Base-by-base conservation (phyloP, 148 eudicot genomes). In the Amaranthus palmeri region DNA sequence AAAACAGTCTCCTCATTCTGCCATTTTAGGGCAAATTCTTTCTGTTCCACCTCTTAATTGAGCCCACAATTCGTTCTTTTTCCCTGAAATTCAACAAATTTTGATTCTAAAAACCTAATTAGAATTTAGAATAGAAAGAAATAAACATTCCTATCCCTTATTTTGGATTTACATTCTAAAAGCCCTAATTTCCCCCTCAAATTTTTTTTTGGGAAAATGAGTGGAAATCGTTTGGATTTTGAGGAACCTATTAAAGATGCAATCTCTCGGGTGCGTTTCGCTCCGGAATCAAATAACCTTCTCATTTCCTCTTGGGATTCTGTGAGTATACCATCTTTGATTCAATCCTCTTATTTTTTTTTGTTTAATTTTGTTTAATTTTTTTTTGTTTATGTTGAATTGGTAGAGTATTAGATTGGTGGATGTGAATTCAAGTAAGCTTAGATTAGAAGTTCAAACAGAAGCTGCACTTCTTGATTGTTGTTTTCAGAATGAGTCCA, bases 251-350 rank as follows among this genome's bases (percentile, higher is more conserved):
- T 95, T 71, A 36, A 17, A 68, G 97, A 95, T 65, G 97, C 86
- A 53, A 75, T 95, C 51, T 82, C 93, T 4, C 84, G 96, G 71
- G 73, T 95, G 13, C 85, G 90, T 42, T 95, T 95, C 70, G 91
- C 93, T 10, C 92, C 93, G 0, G 49, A 25, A 41, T 88, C 91
- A 52, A 88, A 91, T 83, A 81, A 86, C 69, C 88, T 95, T 50
- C 92, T 95, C 55, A 83, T 95, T 74, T 89, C 98, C 9, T 88
- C 93, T 12, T 95, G 97, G 97, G 97, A 95, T 73, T 85, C 93
- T 67, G 98, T 91, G 42, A 86, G 86, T 70, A 4, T 40, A 41
- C n/a, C 66, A 6, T 8, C 67, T 52, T 25, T 6, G 7, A 2
- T 17, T 57, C 44, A 4, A 7, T 10, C 14, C 18, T 12, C 17